Percentiles rank a stretch among this genome's conserved stretches.
Conservation (phyloP, 1,284 basidiomycete genomes). For the Dichomitus squalens region DNA sequence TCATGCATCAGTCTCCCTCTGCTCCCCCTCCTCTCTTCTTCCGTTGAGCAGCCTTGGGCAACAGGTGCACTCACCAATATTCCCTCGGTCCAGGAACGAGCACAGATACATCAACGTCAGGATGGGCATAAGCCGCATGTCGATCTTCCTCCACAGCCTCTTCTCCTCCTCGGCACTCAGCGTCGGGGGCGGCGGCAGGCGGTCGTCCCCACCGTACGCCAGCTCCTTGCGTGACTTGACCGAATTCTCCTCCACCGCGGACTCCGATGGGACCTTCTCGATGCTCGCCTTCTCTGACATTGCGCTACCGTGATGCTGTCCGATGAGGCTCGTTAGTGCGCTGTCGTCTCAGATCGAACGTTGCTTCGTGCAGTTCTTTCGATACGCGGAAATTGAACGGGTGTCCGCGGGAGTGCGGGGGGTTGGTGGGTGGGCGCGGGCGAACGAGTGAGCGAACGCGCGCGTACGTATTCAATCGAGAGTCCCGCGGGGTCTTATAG, state of each 20-base stretch:
- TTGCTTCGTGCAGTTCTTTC: too few species aligned
- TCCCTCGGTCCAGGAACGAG: constrained; percentile 66
- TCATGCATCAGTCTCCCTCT: not conserved
- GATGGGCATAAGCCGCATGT: constrained; percentile 65
- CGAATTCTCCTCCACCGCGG: constrained; percentile 4
- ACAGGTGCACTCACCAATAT: constrained; percentile 28
- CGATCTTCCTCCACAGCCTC: constrained; percentile 65
- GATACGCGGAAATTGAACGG: not conserved
- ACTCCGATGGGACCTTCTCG: constrained; percentile 13
- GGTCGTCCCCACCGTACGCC: constrained; percentile 27
- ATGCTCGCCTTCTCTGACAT: constrained; percentile 16
- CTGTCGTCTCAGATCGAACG: too few species aligned
- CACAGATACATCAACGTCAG: constrained; percentile 64
- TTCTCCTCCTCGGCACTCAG: constrained; percentile 55
- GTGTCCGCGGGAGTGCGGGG: not conserved
- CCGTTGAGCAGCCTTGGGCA: not conserved
- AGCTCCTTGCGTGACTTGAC: constrained; percentile 6
- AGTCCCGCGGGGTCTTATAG: not conserved
- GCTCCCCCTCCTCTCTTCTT: not conserved
- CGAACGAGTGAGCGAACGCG: not conserved
- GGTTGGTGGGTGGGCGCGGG: not conserved
- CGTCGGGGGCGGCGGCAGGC: constrained; percentile 46
- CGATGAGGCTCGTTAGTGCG: not conserved
- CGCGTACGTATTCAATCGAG: not conserved
- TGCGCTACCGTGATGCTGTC: not conserved